Conservation (phyloP, 306 rosid genomes). For the Lotus japonicus region DNA sequence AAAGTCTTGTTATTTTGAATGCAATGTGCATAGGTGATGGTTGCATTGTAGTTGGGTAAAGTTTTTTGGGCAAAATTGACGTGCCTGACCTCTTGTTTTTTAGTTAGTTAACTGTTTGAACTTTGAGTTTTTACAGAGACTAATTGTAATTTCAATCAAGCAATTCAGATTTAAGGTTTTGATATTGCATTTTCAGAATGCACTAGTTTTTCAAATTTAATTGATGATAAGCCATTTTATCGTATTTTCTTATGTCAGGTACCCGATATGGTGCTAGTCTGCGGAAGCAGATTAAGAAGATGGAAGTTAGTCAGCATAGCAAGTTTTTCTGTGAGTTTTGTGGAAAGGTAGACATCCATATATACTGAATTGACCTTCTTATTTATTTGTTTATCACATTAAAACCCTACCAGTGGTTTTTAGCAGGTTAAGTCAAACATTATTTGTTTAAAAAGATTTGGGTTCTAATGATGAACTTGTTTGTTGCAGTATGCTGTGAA, state of each 20-base stretch:
- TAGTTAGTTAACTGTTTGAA: not conserved
- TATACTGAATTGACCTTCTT: not conserved
- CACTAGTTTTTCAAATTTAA: not conserved
- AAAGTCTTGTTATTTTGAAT: not conserved
- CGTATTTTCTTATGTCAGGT: conserved; percentile 31
- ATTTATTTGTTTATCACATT: not conserved
- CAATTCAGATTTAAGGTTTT: not conserved
- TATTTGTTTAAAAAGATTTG: not conserved
- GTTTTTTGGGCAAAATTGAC: not conserved
- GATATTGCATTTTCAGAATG: no score
- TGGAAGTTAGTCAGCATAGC: conserved; percentile 89
- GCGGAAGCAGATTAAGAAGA: conserved; percentile 85
- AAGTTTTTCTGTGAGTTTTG: conserved; percentile 74
- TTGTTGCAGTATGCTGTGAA: conserved; percentile 66
- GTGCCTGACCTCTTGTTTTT: not conserved
- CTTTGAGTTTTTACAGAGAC: not conserved
- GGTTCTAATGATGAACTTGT: not conserved
- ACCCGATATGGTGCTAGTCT: conserved; percentile 82
- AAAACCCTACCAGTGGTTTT: not conserved
- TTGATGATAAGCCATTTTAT: not conserved
- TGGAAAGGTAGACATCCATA: conserved; percentile 53
- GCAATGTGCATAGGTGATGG: not conserved
- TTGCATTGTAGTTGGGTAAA: not conserved
- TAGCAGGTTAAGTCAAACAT: not conserved
- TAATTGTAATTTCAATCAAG: not conserved